Evolutionary conservation across 176 grass and related monocot genomes (phyloP), one percentile per base, ranked within the genome.

Genomic region (Hordeum marinum): DNA sequence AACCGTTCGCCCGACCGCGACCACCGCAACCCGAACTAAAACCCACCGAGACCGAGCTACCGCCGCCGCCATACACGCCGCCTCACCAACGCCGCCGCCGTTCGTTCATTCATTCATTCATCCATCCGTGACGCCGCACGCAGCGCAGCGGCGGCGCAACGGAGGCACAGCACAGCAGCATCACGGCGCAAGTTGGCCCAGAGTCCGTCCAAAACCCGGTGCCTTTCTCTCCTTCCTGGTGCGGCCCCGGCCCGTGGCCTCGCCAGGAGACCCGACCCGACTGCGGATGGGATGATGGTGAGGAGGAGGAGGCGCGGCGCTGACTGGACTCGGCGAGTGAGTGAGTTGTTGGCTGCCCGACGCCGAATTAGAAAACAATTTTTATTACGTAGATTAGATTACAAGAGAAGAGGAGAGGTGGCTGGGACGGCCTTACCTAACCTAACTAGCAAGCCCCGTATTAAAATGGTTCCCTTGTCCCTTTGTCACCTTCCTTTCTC

Each of bases 141-240:
- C 43, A 46, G 42, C 42, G 0, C 11, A 12, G 29, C 29, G 2
- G 29, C 29, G 29, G 5, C 12, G 55, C 21, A 29, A 3, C 63
- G 40, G 71, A 17, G 14, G 14, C 15, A 13, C 46, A 6, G 14
- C 14, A 13, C 13, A 6, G 37, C 37, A 39, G 37, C 7, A 8
- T 8, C 37, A 39, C 37, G 10, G 11, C 14, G 42, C 72, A 78
- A 62, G 50, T 64, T 57, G 69, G 23, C 5, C 8, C 29, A 24
- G 82, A 41, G 70, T 23, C 59, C 48, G 54, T 84, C 84, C 75
- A 87, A 83, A 82, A 75, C 70, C 80, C 80, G 61, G 8, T 78
- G 80, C 75, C 45, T 48, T 48, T 59, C 41, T n/a, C n/a, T n/a
- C n/a, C n/a, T 64, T 73, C 18, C 59, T 4, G 80, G 46, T 50